Percentiles rank a stretch among this genome's conserved stretches.
Evolutionary conservation across 306 rosid species (phyloP).

Genomic region (Luffa acutangula): DNA sequence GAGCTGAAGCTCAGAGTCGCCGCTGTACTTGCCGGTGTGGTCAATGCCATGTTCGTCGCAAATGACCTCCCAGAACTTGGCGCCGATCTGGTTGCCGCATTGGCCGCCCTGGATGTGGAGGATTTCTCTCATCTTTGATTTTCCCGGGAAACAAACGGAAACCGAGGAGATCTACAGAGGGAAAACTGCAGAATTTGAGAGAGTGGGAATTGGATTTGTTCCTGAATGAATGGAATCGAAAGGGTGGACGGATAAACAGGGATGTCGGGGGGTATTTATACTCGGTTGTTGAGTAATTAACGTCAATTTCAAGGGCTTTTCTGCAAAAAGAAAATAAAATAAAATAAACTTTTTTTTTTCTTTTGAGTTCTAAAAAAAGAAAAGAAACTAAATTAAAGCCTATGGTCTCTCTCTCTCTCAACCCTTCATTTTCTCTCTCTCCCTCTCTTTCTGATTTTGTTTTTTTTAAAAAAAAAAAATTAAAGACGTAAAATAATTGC

Average conservation of each 20-base stretch:
- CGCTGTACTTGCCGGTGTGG: slow-evolving; percentile 25
- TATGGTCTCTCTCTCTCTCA: background rate
- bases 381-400: background rate
- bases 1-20: slow-evolving; percentile 38
- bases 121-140: slow-evolving; percentile 32
- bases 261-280: background rate
- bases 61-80: slow-evolving; percentile 49
- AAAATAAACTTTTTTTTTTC: background rate
- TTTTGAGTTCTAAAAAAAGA: background rate
- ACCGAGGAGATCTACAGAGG: background rate
- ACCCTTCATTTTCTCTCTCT: background rate
- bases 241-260: background rate
- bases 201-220: background rate
- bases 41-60: slow-evolving; percentile 48
- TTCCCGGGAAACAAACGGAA: slow-evolving; percentile 3
- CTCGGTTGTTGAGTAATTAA: background rate
- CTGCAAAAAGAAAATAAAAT: background rate
- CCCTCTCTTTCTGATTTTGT: background rate
- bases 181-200: background rate
- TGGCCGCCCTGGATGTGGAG: slow-evolving; percentile 47
- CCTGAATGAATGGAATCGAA: background rate
- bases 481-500: background rate
- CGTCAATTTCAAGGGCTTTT: background rate
- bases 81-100: slow-evolving; percentile 47
- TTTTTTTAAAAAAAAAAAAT: background rate